These are phyloP conservation scores for Globisporangium emineosum DNA, from an alignment of 352 stramenopile species.

Conservation along the genomic window DNA sequence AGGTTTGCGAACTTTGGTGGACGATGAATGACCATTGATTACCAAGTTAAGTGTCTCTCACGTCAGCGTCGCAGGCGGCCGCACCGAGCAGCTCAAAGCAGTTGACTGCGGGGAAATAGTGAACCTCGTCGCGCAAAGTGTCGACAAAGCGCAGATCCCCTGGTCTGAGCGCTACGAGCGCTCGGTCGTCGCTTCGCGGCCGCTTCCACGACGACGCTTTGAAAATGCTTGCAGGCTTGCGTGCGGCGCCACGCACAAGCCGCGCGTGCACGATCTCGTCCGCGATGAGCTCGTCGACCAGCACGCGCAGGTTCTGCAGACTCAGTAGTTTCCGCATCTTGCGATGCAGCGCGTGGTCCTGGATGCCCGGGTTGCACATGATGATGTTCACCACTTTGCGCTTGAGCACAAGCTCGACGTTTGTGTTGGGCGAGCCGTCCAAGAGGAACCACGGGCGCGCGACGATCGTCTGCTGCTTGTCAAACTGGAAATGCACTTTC, in stretches of 20 bases:
- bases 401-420: constrained; percentile 58
- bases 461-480: constrained; percentile 52
- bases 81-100: constrained; percentile 74
- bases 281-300: constrained; percentile 63
- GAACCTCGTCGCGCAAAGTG: constrained; percentile 41
- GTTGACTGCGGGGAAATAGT: constrained; percentile 76
- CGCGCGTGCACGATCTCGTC: constrained; percentile 65
- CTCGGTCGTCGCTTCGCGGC: constrained; percentile 9
- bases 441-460: constrained; percentile 73
- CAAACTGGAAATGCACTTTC: constrained; percentile 74
- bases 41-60: constrained; percentile 8
- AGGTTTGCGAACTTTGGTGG: background rate
- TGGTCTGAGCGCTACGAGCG: constrained; percentile 26
- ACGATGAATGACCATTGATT: background rate
- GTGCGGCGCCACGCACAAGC: constrained; percentile 22
- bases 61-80: constrained; percentile 51
- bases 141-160: constrained; percentile 53
- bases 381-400: constrained; percentile 80
- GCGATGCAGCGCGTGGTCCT: constrained; percentile 47
- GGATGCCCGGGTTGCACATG: constrained; percentile 68
- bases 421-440: constrained; percentile 60
- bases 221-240: constrained; percentile 30
- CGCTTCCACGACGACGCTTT: constrained; percentile 5
- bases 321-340: constrained; percentile 75
- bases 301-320: constrained; percentile 61